Conservation (phyloP, 495 filamentous ascomycete species). For the Mytilinidion resinicola region DNA sequence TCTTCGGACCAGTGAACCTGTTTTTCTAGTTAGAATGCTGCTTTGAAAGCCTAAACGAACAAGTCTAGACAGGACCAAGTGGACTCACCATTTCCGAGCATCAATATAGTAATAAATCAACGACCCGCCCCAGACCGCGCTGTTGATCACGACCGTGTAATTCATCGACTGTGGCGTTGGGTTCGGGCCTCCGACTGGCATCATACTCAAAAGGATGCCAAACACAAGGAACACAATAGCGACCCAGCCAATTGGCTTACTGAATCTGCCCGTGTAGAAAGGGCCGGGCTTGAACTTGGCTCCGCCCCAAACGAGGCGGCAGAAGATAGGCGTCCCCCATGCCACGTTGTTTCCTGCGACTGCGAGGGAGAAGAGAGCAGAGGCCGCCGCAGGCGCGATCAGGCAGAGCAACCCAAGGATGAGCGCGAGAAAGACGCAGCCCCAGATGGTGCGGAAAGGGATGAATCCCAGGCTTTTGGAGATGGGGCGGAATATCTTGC, state of each 20-base stretch:
- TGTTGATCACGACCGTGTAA: slow-evolving; percentile 61
- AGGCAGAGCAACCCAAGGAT: slow-evolving; percentile 55
- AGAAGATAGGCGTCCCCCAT: slow-evolving; percentile 58
- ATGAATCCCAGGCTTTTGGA: slow-evolving; percentile 53
- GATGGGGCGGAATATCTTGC: slow-evolving; percentile 54
- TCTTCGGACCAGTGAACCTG: slow-evolving; percentile 37
- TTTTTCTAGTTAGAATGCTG: not conserved
- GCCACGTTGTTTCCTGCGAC: slow-evolving; percentile 58
- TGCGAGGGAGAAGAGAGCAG: slow-evolving; percentile 56
- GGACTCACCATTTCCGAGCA: slow-evolving; percentile 34
- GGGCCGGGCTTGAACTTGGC: slow-evolving; percentile 57
- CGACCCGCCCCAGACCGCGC: slow-evolving; percentile 55
- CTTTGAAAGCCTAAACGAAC: not conserved
- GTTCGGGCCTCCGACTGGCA: slow-evolving; percentile 51
- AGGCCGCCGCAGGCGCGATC: slow-evolving; percentile 52
- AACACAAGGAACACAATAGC: slow-evolving; percentile 52
- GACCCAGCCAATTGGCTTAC: slow-evolving; percentile 47
- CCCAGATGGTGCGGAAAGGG: slow-evolving; percentile 57
- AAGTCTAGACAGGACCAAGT: not conserved
- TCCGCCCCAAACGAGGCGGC: slow-evolving; percentile 56
- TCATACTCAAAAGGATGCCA: slow-evolving; percentile 53
- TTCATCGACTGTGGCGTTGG: slow-evolving; percentile 55
- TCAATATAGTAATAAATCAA: slow-evolving; percentile 51
- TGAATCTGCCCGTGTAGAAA: slow-evolving; percentile 53
- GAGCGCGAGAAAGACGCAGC: slow-evolving; percentile 46